Conservation (phyloP, 805 yeast species). For the Priceomyces carsonii region DNA sequence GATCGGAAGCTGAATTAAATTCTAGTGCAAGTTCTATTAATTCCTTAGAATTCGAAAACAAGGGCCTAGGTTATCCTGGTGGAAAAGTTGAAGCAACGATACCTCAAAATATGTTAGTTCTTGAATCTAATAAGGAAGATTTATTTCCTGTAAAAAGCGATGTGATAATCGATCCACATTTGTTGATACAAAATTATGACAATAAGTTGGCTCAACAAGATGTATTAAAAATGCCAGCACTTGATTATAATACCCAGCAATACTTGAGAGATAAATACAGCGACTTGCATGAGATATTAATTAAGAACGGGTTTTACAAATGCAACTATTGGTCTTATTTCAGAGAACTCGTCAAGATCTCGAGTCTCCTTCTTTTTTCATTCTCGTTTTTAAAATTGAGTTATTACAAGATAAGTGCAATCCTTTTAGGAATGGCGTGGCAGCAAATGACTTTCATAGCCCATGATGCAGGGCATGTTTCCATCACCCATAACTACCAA, state of each 20-base stretch:
- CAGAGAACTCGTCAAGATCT: constrained; percentile 66
- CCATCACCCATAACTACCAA: constrained; percentile 79
- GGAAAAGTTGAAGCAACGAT: constrained; percentile 50
- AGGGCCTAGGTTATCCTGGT: constrained; percentile 38
- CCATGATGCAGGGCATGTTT: constrained; percentile 88
- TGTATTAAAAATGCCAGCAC: constrained; percentile 54
- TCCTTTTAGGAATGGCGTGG: constrained; percentile 75
- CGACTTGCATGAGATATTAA: constrained; percentile 55
- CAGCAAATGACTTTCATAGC: constrained; percentile 87
- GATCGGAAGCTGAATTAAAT: constrained; percentile 10
- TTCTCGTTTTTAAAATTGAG: constrained; percentile 47
- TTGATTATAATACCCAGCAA: constrained; percentile 69
- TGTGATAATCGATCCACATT: constrained; percentile 56
- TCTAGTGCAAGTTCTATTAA: constrained; percentile 13
- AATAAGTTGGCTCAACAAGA: constrained; percentile 56
- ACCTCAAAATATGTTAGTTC: constrained; percentile 48
- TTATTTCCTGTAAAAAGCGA: constrained; percentile 32
- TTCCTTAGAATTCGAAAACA: constrained; percentile 3
- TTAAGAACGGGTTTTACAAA: constrained; percentile 60
- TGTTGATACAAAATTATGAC: constrained; percentile 58
- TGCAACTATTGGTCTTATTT: constrained; percentile 75
- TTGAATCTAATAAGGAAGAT: constrained; percentile 31
- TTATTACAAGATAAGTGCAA: constrained; percentile 57
- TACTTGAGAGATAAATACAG: constrained; percentile 57
- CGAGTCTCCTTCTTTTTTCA: constrained; percentile 51